Conservation (phyloP, 2,329 filamentous ascomycete genomes). For the Nigrograna mackinnonii region DNA sequence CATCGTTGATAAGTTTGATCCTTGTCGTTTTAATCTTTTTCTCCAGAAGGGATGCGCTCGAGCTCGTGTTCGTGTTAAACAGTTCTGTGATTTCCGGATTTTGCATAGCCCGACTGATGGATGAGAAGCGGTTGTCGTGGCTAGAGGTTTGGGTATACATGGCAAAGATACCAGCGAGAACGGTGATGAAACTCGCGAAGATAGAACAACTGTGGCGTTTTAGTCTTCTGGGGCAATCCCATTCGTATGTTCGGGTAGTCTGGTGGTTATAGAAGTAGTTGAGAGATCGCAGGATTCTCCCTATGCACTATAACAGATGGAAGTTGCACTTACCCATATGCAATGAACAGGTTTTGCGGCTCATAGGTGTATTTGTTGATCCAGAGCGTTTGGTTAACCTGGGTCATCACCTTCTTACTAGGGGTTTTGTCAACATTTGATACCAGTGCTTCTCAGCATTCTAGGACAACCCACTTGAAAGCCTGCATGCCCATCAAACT, state of each 20-base stretch:
- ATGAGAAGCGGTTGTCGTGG: conserved; percentile 4
- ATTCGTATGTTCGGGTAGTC: too few species aligned
- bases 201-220: conserved; percentile 1
- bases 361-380: conserved; percentile 9
- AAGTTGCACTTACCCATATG: conserved; percentile 7
- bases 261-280: not conserved
- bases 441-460: not conserved
- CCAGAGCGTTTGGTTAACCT: conserved; percentile 4
- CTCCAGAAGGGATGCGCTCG: not conserved
- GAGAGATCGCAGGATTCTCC: too few species aligned
- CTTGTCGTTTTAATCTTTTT: not conserved
- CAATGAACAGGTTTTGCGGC: conserved; percentile 9
- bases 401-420: conserved; percentile 1
- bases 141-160: conserved; percentile 2
- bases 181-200: not conserved
- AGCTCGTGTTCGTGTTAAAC: not conserved
- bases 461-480: conserved; percentile 3
- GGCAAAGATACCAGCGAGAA: conserved; percentile 4
- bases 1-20: not conserved
- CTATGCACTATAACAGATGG: not conserved
- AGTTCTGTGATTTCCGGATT: not conserved
- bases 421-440: not conserved
- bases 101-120: conserved; percentile 5
- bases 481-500: conserved; percentile 5
- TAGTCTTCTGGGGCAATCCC: not conserved